Evolutionary conservation across 1,284 basidiomycete genomes (phyloP), one percentile per base, ranked within the genome.

Genomic region (Trichosporon coremiiforme): DNA sequence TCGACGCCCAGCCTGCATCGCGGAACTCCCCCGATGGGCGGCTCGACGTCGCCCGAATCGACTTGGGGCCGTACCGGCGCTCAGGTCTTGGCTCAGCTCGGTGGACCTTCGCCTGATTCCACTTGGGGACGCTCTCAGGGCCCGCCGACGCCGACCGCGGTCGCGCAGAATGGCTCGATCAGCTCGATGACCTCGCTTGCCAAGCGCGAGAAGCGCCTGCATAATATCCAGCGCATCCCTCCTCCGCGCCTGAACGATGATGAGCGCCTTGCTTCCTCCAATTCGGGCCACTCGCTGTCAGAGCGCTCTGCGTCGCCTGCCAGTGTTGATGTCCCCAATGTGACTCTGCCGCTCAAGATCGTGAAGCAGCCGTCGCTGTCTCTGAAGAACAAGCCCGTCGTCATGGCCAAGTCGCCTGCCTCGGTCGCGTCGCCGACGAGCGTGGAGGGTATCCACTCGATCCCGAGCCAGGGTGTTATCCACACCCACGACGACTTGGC

Each of bases 171-270:
- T 13, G 55, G 55, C 4, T 53, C 47, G 20, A 20, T 29, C 29
- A 8, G 55, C 5, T 57, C 55, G 29, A 57, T 15, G 12, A 29
- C 55, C 12, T 57, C 47, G 47, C 47, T 53, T 60, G 6, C 12
- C 29, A 60, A 60, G 57, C 57, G 31, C 13, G 57, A 60, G 57
- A 60, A 60, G 57, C 57, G 57, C 15, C 29, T 60, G 57, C 57
- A 60, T 33, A 60, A 60, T 22, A 60, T 60, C 31, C 57, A 60
- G 57, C 57, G 57, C 57, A 60, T 60, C 31, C 57, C 57, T n/a
- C 57, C 57, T 4, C 57, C 57, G 5, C 57, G 57, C 3, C 57
- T 60, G 2, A 31, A 33, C 6, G 57, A 60, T 8, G 57, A 60
- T 17, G 57, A 60, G 57, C 57, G 57, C 31, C 57, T 60, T 9